A percentile compares a stretch with the other conserved stretches of the same genome.
Conservation (phyloP, 352 stramenopile genomes). For the Saprolegnia parasitica region DNA sequence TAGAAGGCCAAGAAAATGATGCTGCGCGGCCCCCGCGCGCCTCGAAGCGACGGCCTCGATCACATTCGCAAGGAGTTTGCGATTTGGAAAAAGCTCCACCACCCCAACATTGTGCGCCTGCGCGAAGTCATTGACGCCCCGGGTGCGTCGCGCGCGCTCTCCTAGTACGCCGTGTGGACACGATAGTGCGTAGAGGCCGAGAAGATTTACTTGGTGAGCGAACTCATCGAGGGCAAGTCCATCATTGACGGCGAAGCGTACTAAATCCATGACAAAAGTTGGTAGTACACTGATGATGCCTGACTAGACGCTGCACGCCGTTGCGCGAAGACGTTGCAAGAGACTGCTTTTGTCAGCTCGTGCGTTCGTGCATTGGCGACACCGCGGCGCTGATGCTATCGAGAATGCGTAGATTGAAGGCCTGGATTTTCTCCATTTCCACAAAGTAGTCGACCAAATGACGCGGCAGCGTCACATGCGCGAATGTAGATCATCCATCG, state of each 20-base stretch:
- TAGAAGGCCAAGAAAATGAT: slow-evolving; percentile 33
- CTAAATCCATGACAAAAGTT: no score
- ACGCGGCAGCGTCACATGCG: neutral
- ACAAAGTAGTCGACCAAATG: slow-evolving; percentile 49
- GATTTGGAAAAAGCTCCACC: slow-evolving; percentile 96
- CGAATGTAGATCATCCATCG: slow-evolving; percentile 61
- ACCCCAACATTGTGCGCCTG: slow-evolving; percentile 92
- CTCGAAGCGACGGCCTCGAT: slow-evolving; percentile 71
- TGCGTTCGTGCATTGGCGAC: slow-evolving; percentile 32
- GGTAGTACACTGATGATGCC: no score
- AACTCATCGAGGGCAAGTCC: slow-evolving; percentile 63
- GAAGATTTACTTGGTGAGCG: slow-evolving; percentile 80
- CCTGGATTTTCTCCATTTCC: slow-evolving; percentile 76
- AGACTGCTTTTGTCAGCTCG: slow-evolving; percentile 71
- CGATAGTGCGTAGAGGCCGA: slow-evolving; percentile 47
- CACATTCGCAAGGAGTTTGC: slow-evolving; percentile 90
- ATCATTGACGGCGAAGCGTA: slow-evolving; percentile 67
- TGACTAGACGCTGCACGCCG: slow-evolving; percentile 55
- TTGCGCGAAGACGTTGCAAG: slow-evolving; percentile 54
- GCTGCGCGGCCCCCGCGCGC: slow-evolving; percentile 57
- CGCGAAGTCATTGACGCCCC: slow-evolving; percentile 95
- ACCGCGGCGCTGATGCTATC: slow-evolving; percentile 30
- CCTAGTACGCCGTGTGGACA: slow-evolving; percentile 15
- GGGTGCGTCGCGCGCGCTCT: slow-evolving; percentile 35
- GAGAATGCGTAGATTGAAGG: slow-evolving; percentile 59